These are phyloP conservation scores for Verticillium nubilum DNA, from an alignment of 2,329 filamentous ascomycete genomes.

Conservation along the genomic window DNA sequence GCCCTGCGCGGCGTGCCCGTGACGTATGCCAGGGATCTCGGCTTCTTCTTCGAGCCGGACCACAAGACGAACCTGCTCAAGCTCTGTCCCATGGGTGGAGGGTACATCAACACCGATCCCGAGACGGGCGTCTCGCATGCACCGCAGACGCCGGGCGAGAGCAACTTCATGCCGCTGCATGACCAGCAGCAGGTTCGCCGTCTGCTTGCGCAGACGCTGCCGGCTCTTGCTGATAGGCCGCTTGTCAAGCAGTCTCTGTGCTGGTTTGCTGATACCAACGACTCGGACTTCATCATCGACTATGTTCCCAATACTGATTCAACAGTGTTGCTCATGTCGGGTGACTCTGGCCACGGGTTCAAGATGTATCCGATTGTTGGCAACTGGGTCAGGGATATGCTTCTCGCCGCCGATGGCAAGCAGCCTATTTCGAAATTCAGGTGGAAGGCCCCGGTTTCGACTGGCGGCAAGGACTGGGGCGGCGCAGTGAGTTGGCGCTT, in stretches of 20 bases:
- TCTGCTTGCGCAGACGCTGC: slow-evolving; percentile 46
- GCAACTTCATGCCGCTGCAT: slow-evolving; percentile 43
- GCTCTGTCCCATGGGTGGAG: slow-evolving; percentile 53
- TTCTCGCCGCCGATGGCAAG: slow-evolving; percentile 28
- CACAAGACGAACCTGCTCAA: slow-evolving; percentile 52
- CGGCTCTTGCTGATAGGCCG: slow-evolving; percentile 45
- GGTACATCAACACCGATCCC: slow-evolving; percentile 40
- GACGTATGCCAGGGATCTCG: slow-evolving; percentile 54
- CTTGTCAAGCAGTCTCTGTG: slow-evolving; percentile 54
- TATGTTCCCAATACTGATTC: slow-evolving; percentile 44
- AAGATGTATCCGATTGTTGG: slow-evolving; percentile 60
- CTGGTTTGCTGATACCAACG: slow-evolving; percentile 57
- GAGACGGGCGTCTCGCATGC: slow-evolving; percentile 26
- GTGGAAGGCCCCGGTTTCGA: slow-evolving; percentile 35
- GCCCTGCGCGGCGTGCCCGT: slow-evolving; percentile 53
- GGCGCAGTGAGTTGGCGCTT: slow-evolving; percentile 31
- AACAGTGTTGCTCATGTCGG: slow-evolving; percentile 42
- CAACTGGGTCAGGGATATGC: slow-evolving; percentile 42
- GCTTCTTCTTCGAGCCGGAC: slow-evolving; percentile 63
- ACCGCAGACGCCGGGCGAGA: slow-evolving; percentile 27
- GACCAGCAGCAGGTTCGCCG: slow-evolving; percentile 48
- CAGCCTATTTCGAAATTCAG: slow-evolving; percentile 43
- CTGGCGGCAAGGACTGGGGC: slow-evolving; percentile 18
- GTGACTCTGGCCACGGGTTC: slow-evolving; percentile 58
- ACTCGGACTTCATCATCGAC: slow-evolving; percentile 57